These are phyloP conservation scores for Zoysia pacifica DNA, from an alignment of 176 grass and related monocot species.

Conservation along the genomic window DNA sequence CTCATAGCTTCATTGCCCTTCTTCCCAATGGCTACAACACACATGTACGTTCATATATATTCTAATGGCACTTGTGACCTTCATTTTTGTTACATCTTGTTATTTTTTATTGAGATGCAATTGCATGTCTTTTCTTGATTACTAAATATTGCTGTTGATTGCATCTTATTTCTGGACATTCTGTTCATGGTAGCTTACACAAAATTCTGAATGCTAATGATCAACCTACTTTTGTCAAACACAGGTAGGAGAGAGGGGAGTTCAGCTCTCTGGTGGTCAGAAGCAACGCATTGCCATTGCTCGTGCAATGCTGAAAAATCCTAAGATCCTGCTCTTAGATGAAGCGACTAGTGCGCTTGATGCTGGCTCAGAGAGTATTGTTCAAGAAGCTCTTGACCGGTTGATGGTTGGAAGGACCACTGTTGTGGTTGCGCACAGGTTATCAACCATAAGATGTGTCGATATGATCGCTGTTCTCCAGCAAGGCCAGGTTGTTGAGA, in stretches of 20 bases:
- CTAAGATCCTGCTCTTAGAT: slow-evolving; percentile 73
- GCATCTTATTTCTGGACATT: not conserved
- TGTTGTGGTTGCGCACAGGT: slow-evolving; percentile 63
- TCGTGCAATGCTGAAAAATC: slow-evolving; percentile 82
- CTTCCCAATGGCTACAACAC: slow-evolving; percentile 87
- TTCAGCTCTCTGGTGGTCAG: slow-evolving; percentile 81
- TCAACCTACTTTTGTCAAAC: not conserved
- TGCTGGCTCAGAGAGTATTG: slow-evolving; percentile 73
- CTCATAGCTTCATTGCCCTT: slow-evolving; percentile 83
- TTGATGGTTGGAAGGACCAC: slow-evolving; percentile 75
- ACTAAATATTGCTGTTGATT: not conserved
- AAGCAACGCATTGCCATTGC: slow-evolving; percentile 88
- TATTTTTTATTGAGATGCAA: not conserved
- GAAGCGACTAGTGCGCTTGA: slow-evolving; percentile 84
- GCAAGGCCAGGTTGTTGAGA: slow-evolving; percentile 78
- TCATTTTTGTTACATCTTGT: not conserved
- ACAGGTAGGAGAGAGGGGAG: slow-evolving; percentile 71
- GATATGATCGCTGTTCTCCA: slow-evolving; percentile 81
- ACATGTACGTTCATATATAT: slow-evolving; percentile 48
- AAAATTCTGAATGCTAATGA: not conserved
- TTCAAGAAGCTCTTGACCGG: slow-evolving; percentile 81
- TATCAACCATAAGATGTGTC: slow-evolving; percentile 72
- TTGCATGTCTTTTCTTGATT: not conserved
- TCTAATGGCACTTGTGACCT: not conserved
- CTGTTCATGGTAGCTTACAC: not conserved